phyloP scores from a whole-genome alignment of 352 stramenopile genomes.

The Saprolegnia parasitica region DNA sequence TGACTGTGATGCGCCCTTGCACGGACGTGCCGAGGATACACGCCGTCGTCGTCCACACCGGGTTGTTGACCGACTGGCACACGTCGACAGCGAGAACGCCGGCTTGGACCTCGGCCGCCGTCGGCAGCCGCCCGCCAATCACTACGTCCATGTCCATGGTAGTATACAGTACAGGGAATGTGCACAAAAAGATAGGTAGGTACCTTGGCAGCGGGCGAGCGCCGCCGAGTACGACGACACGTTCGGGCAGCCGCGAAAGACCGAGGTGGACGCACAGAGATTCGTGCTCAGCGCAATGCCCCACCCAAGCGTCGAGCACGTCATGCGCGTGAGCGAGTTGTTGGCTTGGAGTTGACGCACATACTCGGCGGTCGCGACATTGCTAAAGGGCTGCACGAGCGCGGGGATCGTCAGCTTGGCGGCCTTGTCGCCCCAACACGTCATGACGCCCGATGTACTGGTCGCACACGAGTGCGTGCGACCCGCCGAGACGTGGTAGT shows the following conservation, averaged over 20 bases:
- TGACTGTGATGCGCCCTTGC: background rate
- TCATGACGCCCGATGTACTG: background rate
- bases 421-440: conserved; percentile 20
- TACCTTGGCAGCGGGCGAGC: background rate
- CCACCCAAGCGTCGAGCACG: conserved; percentile 8
- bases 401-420: background rate
- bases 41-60: conserved; percentile 1
- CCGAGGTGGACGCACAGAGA: background rate
- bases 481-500: conserved; percentile 23
- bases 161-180: background rate
- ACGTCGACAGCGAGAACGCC: background rate
- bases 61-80: background rate
- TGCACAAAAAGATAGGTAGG: no score
- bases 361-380: background rate
- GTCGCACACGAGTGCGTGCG: conserved; percentile 15
- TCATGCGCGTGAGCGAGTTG: conserved; percentile 9
- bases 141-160: background rate
- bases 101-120: background rate
- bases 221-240: background rate
- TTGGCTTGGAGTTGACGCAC: background rate
- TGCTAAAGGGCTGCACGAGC: background rate
- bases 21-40: background rate
- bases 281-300: conserved; percentile 13
- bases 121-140: background rate
- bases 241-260: background rate